A percentile compares a stretch with the other conserved stretches of the same genome.
phyloP scores from a whole-genome alignment of 768 basidiomycete genomes.

The Hericium alpestre region DNA sequence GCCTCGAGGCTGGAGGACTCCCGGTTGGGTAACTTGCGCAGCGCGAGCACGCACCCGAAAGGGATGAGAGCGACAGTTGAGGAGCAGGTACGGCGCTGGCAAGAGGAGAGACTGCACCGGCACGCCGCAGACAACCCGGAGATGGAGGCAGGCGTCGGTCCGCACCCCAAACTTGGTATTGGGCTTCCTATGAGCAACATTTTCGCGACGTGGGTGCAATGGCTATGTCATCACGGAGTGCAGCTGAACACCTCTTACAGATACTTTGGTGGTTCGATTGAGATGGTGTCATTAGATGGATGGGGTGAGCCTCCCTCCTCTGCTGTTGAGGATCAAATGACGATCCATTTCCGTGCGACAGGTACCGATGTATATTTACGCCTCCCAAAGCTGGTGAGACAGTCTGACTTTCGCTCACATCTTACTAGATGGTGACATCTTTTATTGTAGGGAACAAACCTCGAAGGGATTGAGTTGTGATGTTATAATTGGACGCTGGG shows the following conservation, averaged over 20 bases:
- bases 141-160: constrained; percentile 33
- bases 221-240: constrained; percentile 4
- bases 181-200: constrained; percentile 87
- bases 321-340: background rate
- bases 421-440: background rate
- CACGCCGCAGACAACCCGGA: constrained; percentile 26
- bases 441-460: constrained; percentile 58
- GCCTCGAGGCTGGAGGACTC: constrained; percentile 56
- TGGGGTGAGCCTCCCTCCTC: constrained; percentile 49
- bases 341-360: constrained; percentile 18
- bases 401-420: background rate
- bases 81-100: constrained; percentile 58
- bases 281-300: constrained; percentile 70
- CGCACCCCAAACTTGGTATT: constrained; percentile 64
- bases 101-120: constrained; percentile 17
- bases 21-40: constrained; percentile 58
- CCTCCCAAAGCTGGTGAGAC: constrained; percentile 65
- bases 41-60: constrained; percentile 44
- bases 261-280: constrained; percentile 76
- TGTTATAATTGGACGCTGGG: too few species aligned
- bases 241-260: background rate
- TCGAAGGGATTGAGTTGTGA: constrained; percentile 76
- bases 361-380: constrained; percentile 78
- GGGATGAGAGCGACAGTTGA: constrained; percentile 71
- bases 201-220: constrained; percentile 53